Percentiles rank a stretch among this genome's conserved stretches.
Evolutionary conservation across 345 rosid genomes (phyloP).

Genomic region (Sisymbrium altissimum): DNA sequence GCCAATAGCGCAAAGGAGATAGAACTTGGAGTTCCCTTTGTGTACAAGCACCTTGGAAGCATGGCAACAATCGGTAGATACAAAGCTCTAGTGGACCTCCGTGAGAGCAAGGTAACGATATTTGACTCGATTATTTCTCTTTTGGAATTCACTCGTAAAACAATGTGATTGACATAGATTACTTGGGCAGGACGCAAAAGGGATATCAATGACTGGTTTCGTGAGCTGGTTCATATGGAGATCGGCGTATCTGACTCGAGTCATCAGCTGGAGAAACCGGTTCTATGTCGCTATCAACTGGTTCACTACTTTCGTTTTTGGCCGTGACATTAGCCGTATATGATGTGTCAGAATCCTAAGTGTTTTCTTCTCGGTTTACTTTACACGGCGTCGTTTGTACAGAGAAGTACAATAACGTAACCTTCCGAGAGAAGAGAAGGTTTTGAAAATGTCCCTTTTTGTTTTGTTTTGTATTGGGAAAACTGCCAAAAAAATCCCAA

Average conservation of each 20-base stretch:
- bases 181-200: slow-evolving; percentile 63
- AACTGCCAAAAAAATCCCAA: too few relatives aligned
- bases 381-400: not conserved
- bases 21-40: slow-evolving; percentile 67
- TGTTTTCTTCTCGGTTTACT: not conserved
- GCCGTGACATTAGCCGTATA: slow-evolving; percentile 83
- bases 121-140: not conserved
- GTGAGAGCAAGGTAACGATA: slow-evolving; percentile 78
- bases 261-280: slow-evolving; percentile 94
- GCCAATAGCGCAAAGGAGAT: slow-evolving; percentile 57
- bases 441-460: not conserved
- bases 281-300: slow-evolving; percentile 88
- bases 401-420: not conserved
- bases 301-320: slow-evolving; percentile 82
- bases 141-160: not conserved
- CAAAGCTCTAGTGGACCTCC: slow-evolving; percentile 91
- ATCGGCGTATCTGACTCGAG: slow-evolving; percentile 87
- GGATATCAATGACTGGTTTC: slow-evolving; percentile 74
- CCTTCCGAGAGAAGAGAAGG: not conserved
- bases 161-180: not conserved
- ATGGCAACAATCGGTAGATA: slow-evolving; percentile 92
- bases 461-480: too few relatives aligned
- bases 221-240: slow-evolving; percentile 92
- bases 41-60: slow-evolving; percentile 90
- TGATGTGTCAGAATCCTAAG: not conserved